phyloP scores from a whole-genome alignment of 2,329 filamentous ascomycete species.

The Zasmidium citrigriseum region DNA sequence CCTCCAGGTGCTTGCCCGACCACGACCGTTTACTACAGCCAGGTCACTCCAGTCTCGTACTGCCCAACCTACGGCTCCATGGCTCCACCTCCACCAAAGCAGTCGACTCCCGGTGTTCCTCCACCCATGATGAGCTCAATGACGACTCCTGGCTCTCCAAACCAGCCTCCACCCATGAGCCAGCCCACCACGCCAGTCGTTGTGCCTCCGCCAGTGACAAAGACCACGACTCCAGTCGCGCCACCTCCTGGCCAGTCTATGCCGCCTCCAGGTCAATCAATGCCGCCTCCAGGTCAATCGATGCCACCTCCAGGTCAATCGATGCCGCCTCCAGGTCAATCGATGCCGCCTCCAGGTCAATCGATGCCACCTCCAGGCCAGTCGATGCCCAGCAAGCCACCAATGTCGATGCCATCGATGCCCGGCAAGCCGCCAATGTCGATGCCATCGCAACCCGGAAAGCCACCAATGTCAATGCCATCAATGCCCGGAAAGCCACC shows the following conservation, averaged over 20 bases:
- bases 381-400: neutral
- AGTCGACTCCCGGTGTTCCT: neutral
- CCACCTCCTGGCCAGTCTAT: neutral
- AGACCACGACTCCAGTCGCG: too few relatives aligned
- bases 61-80: slow-evolving; percentile 5
- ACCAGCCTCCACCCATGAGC: neutral
- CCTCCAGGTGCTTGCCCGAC: neutral
- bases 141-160: neutral
- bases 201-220: neutral
- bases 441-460: neutral
- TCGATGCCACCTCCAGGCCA: neutral
- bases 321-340: neutral
- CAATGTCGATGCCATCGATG: neutral
- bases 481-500: neutral
- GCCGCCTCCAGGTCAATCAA: neutral
- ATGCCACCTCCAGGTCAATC: neutral
- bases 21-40: neutral
- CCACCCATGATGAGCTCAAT: neutral
- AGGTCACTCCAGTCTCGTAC: neutral
- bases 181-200: neutral
- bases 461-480: neutral
- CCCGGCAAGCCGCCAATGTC: neutral
- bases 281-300: neutral
- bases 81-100: neutral
- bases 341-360: neutral